A percentile compares a stretch with the other conserved stretches of the same genome.
Conservation (phyloP, 176 grass and related monocot species). For the Ensete ventricosum region DNA sequence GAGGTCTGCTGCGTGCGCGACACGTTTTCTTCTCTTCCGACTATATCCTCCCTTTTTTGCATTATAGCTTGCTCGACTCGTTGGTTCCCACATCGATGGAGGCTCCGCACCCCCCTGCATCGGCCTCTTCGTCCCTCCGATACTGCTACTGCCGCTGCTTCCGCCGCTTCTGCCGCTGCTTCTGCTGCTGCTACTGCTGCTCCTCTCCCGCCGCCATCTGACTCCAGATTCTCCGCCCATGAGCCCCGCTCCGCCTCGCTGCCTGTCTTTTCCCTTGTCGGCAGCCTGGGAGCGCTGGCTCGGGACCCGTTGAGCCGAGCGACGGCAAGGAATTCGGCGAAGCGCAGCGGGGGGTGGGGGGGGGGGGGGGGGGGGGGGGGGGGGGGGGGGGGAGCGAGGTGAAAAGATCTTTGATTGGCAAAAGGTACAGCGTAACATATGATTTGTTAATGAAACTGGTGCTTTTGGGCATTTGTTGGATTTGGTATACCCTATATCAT, state of each 20-base stretch:
- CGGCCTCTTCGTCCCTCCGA: background rate
- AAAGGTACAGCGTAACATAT: no score
- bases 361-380: background rate
- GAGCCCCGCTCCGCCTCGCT: background rate
- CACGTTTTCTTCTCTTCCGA: no score
- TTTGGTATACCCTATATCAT: no score
- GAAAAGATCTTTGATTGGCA: no score
- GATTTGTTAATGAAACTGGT: no score
- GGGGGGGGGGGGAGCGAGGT: constrained; percentile 9
- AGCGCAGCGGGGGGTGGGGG: background rate
- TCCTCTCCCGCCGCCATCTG: constrained; percentile 19
- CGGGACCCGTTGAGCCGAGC: no score
- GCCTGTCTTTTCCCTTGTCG: no score
- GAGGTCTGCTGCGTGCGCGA: no score
- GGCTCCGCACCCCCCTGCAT: background rate
- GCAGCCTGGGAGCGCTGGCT: background rate
- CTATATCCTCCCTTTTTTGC: background rate
- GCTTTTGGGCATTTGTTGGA: no score
- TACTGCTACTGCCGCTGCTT: constrained; percentile 1
- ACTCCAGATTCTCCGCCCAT: constrained; percentile 8
- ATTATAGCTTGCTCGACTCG: no score
- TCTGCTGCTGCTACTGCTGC: background rate
- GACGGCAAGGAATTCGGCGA: background rate
- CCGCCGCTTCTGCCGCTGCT: background rate
- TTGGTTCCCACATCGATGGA: background rate